Conservation (phyloP, 306 rosid species). For the Quercus mongolica region DNA sequence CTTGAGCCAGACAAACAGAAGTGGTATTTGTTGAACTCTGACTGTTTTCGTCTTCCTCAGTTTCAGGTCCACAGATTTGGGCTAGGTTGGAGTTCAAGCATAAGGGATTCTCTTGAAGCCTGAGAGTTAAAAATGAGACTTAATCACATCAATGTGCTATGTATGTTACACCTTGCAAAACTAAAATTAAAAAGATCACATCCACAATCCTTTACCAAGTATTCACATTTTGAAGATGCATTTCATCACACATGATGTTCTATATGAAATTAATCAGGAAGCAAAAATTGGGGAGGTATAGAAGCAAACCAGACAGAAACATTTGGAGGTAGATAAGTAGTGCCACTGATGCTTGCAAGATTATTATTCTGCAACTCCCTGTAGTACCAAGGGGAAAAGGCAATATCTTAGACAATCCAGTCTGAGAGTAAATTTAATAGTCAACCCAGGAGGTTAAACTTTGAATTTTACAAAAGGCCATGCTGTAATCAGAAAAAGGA, state of each 20-base stretch:
- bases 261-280: conserved; percentile 5
- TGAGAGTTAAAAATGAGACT: conserved; percentile 33
- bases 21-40: conserved; percentile 21
- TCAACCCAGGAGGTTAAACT: neutral
- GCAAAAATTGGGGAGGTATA: conserved; percentile 12
- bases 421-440: neutral
- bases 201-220: too few species aligned
- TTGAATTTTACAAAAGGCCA: neutral
- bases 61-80: conserved; percentile 50
- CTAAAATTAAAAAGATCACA: too few species aligned
- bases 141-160: too few species aligned
- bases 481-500: too few species aligned
- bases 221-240: too few species aligned
- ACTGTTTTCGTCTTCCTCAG: conserved; percentile 15
- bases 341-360: conserved; percentile 52
- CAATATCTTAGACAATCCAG: conserved; percentile 8
- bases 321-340: conserved; percentile 47
- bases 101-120: conserved; percentile 84
- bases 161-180: too few species aligned
- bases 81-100: conserved; percentile 43
- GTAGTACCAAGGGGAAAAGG: conserved; percentile 27
- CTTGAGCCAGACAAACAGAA: conserved; percentile 31
- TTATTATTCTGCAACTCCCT: conserved; percentile 79
- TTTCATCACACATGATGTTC: too few species aligned
- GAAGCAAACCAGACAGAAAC: conserved; percentile 68